Evolutionary conservation across 192 early-diverging fungal species (phyloP).

Genomic region (Coemansia sp.): DNA sequence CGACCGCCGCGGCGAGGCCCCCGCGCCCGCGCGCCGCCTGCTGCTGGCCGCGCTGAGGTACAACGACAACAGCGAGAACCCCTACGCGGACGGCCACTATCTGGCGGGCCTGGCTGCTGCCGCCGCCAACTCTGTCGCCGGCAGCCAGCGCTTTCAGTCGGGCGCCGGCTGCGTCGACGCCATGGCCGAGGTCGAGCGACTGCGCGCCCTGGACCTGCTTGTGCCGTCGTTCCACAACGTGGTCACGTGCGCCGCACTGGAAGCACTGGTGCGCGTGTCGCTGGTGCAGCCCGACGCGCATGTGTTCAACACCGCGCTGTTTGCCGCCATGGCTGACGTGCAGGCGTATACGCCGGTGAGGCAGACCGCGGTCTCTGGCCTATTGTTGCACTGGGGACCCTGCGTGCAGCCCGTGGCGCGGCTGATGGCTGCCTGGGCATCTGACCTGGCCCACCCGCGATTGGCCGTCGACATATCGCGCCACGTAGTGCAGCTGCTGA

Average conservation of each 20-base stretch:
- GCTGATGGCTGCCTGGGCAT: conserved; percentile 28
- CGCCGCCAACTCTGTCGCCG: conserved; percentile 66
- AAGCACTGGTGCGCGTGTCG: conserved; percentile 69
- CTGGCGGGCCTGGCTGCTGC: conserved; percentile 74
- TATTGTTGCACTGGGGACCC: conserved; percentile 72
- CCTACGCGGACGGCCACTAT: conserved; percentile 82
- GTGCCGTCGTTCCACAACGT: conserved; percentile 88
- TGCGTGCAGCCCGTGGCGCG: conserved; percentile 16
- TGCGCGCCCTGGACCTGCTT: conserved; percentile 76
- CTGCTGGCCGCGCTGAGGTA: conserved; percentile 79
- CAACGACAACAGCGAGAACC: conserved; percentile 94
- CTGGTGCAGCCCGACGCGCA: conserved; percentile 62
- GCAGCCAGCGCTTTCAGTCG: conserved; percentile 29
- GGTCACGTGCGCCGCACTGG: conserved; percentile 80
- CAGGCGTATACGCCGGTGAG: conserved; percentile 77
- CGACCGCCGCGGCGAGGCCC: conserved; percentile 65
- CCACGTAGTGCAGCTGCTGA: conserved; percentile 15
- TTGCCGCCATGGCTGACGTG: conserved; percentile 70
- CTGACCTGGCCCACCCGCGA: conserved; percentile 14
- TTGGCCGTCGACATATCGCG: conserved; percentile 12
- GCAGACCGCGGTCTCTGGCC: conserved; percentile 69
- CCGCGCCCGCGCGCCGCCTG: conserved; percentile 63
- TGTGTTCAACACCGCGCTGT: conserved; percentile 72
- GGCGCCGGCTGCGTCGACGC: conserved; percentile 15
- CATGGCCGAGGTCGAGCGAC: conserved; percentile 74